phyloP scores from a whole-genome alignment of 2,329 filamentous ascomycete genomes.

The Helicocarpus griseus region DNA sequence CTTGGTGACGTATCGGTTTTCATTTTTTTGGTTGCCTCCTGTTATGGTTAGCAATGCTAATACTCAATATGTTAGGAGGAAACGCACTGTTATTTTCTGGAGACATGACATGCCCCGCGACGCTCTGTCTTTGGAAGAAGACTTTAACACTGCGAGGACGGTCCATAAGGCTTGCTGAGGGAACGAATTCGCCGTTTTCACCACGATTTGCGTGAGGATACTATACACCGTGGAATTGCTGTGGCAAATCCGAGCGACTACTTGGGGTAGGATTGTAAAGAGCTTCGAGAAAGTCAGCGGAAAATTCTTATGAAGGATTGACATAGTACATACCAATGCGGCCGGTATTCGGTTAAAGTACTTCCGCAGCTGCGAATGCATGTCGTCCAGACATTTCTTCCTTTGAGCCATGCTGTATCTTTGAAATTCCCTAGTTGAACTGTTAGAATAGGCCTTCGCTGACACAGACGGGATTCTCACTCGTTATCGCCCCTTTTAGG shows the following conservation, averaged over 20 bases:
- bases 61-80: no score
- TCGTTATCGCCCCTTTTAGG: slow-evolving; percentile 38
- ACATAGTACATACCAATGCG: slow-evolving; percentile 26
- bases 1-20: slow-evolving; percentile 28
- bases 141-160: slow-evolving; percentile 76
- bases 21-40: slow-evolving; percentile 45
- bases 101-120: slow-evolving; percentile 40
- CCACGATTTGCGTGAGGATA: slow-evolving; percentile 66
- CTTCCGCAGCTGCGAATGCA: slow-evolving; percentile 70
- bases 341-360: slow-evolving; percentile 52
- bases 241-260: slow-evolving; percentile 92
- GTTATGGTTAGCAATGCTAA: slow-evolving; percentile 12
- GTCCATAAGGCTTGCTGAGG: slow-evolving; percentile 90
- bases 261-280: slow-evolving; percentile 67
- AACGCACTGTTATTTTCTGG: slow-evolving; percentile 30
- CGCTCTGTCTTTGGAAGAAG: slow-evolving; percentile 60
- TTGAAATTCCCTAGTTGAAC: slow-evolving; percentile 33
- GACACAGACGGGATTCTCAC: slow-evolving; percentile 19
- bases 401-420: slow-evolving; percentile 41
- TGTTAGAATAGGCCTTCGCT: slow-evolving; percentile 8
- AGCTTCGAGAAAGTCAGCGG: slow-evolving; percentile 27
- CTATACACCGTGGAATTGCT: slow-evolving; percentile 68
- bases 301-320: not conserved
- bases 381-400: slow-evolving; percentile 54
- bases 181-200: slow-evolving; percentile 76